phyloP scores from a whole-genome alignment of 2,329 filamentous ascomycete genomes.

The Trichoderma harzianum region DNA sequence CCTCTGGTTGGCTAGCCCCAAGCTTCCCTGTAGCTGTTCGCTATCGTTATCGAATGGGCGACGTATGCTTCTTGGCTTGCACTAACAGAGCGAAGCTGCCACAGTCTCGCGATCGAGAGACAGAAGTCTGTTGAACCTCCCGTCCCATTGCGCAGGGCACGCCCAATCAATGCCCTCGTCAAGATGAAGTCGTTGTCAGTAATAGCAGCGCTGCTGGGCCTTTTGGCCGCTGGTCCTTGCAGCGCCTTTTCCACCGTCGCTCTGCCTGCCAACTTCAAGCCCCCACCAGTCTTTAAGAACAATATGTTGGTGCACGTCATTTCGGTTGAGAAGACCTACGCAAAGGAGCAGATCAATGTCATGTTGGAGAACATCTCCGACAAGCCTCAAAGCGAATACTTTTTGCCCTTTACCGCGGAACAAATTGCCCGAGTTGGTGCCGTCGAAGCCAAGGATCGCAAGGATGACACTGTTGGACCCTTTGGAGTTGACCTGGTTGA shows the following conservation, averaged over 20 bases:
- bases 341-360: slow-evolving; percentile 89
- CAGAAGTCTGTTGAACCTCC: slow-evolving; percentile 17
- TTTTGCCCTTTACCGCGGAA: slow-evolving; percentile 75
- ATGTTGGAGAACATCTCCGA: slow-evolving; percentile 83
- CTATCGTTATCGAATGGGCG: slow-evolving; percentile 32
- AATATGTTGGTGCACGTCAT: slow-evolving; percentile 84
- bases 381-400: slow-evolving; percentile 84
- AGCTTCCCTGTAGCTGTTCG: slow-evolving; percentile 25
- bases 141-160: slow-evolving; percentile 24
- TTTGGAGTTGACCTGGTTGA: slow-evolving; percentile 70
- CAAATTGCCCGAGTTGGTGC: slow-evolving; percentile 76
- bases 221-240: slow-evolving; percentile 48
- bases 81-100: slow-evolving; percentile 19
- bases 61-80: slow-evolving; percentile 36
- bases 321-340: slow-evolving; percentile 90
- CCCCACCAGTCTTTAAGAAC: slow-evolving; percentile 91
- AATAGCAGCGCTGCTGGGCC: slow-evolving; percentile 57
- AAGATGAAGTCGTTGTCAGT: slow-evolving; percentile 45
- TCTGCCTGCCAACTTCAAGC: slow-evolving; percentile 68
- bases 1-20: slow-evolving; percentile 27
- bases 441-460: slow-evolving; percentile 90
- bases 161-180: slow-evolving; percentile 35
- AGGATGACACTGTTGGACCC: slow-evolving; percentile 62
- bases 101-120: slow-evolving; percentile 19
- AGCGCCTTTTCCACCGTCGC: slow-evolving; percentile 53